phyloP scores from a whole-genome alignment of 495 filamentous ascomycete species.

The Delitschia confertaspora region DNA sequence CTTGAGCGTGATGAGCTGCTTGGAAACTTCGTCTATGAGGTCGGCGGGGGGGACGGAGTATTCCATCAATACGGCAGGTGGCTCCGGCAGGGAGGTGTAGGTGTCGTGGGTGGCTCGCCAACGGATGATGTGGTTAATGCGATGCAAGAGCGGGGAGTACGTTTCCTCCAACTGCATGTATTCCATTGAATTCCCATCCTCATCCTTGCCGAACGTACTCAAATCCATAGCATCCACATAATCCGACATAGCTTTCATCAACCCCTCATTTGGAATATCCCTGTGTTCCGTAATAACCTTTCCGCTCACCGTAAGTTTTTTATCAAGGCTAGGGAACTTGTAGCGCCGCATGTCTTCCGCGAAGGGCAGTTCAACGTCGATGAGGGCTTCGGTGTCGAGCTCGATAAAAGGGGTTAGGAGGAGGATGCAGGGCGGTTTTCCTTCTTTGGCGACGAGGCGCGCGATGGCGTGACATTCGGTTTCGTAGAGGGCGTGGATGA shows the following conservation, averaged over 20 bases:
- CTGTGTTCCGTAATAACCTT: constrained; percentile 74
- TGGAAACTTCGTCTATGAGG: constrained; percentile 47
- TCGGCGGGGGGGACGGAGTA: constrained; percentile 67
- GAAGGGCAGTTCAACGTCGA: constrained; percentile 91
- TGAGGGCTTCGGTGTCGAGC: constrained; percentile 72
- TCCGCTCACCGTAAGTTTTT: constrained; percentile 83
- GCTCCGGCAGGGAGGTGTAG: constrained; percentile 50
- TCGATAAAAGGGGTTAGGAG: constrained; percentile 77
- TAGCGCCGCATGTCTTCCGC: constrained; percentile 84
- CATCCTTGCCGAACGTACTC: constrained; percentile 50
- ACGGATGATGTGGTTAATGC: constrained; percentile 75
- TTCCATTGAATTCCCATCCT: constrained; percentile 64
- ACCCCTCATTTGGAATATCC: constrained; percentile 66
- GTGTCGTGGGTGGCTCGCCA: constrained; percentile 66
- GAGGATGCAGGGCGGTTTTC: constrained; percentile 65
- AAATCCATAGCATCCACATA: constrained; percentile 95
- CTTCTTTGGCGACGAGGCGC: constrained; percentile 73
- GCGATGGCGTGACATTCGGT: constrained; percentile 81
- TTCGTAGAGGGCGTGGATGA: constrained; percentile 83
- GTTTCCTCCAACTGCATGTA: constrained; percentile 73
- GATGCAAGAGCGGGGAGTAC: constrained; percentile 87
- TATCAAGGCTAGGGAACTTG: constrained; percentile 82
- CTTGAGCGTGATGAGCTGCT: constrained; percentile 53
- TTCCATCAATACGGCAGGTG: constrained; percentile 58
- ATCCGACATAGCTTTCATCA: constrained; percentile 72